Conservation (phyloP, 352 stramenopile species). For the Phytophthora rubi region DNA sequence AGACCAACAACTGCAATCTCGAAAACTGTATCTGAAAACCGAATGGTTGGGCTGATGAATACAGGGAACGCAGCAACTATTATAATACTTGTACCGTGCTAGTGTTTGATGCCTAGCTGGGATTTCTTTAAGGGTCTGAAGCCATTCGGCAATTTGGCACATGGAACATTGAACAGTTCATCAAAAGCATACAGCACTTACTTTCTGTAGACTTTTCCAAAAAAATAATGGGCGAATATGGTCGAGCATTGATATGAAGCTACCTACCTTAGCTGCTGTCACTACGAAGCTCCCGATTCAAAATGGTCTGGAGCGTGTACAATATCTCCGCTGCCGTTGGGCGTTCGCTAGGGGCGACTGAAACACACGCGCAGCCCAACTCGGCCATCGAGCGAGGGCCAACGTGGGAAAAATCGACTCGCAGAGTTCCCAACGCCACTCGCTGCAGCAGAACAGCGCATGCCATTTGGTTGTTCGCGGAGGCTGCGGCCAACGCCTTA, state of each 20-base stretch:
- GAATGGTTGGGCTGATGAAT: background rate
- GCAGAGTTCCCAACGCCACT: constrained; percentile 2
- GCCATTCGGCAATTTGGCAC: too few species aligned
- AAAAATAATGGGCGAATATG: too few species aligned
- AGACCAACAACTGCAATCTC: background rate
- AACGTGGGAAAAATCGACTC: constrained; percentile 1
- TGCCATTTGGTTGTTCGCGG: constrained; percentile 2
- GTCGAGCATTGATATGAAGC: too few species aligned
- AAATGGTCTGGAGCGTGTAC: constrained; percentile 12
- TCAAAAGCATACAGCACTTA: too few species aligned
- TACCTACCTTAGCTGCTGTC: background rate
- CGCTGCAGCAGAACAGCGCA: constrained; percentile 8
- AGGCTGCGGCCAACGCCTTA: background rate
- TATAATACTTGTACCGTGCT: too few species aligned
- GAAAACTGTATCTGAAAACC: background rate
- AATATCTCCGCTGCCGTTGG: constrained; percentile 3
- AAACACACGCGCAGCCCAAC: constrained; percentile 2
- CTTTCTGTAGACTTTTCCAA: too few species aligned
- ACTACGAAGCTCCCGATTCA: constrained; percentile 2
- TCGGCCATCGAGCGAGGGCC: constrained; percentile 5
- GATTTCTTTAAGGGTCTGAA: too few species aligned
- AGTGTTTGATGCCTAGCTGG: too few species aligned
- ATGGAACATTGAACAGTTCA: too few species aligned
- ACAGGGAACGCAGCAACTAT: too few species aligned
- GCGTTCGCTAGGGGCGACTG: background rate